Conservation (phyloP, 129 eudicot genomes). For the Flaveria brownii region DNA sequence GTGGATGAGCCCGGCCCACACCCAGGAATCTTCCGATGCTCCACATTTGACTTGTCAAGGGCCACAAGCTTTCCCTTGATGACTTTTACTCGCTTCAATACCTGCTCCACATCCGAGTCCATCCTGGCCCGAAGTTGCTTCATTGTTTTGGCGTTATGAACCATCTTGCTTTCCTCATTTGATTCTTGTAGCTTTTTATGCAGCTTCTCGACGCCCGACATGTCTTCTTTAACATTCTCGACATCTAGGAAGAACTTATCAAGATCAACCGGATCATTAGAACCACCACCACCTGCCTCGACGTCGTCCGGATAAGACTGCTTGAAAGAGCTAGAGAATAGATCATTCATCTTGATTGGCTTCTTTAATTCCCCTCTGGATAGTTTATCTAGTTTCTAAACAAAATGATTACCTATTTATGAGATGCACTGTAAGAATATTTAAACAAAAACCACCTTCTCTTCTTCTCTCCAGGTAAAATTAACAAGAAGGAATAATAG, state of each 20-base stretch:
- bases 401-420: not conserved
- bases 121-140: slow-evolving; percentile 64
- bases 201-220: slow-evolving; percentile 59
- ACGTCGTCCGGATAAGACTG: slow-evolving; percentile 48
- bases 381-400: slow-evolving; percentile 28
- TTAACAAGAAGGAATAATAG: slow-evolving; percentile 2
- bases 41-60: slow-evolving; percentile 74
- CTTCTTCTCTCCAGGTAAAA: slow-evolving; percentile 57
- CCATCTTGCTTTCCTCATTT: slow-evolving; percentile 75
- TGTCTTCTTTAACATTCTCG: slow-evolving; percentile 75
- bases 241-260: slow-evolving; percentile 73
- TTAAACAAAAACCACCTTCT: slow-evolving; percentile 27
- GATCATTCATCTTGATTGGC: slow-evolving; percentile 67
- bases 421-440: slow-evolving; percentile 13
- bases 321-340: slow-evolving; percentile 73
- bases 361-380: not conserved
- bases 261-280: slow-evolving; percentile 52
- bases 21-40: slow-evolving; percentile 60
- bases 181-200: slow-evolving; percentile 68
- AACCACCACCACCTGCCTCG: slow-evolving; percentile 47
- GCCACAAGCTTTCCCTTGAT: slow-evolving; percentile 78
- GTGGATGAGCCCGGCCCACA: slow-evolving; percentile 87
- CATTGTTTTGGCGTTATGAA: slow-evolving; percentile 74
- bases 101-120: slow-evolving; percentile 78
- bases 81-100: slow-evolving; percentile 67